Evolutionary conservation across 768 basidiomycete species (phyloP).

Genomic region (Mycena rebaudengoi): DNA sequence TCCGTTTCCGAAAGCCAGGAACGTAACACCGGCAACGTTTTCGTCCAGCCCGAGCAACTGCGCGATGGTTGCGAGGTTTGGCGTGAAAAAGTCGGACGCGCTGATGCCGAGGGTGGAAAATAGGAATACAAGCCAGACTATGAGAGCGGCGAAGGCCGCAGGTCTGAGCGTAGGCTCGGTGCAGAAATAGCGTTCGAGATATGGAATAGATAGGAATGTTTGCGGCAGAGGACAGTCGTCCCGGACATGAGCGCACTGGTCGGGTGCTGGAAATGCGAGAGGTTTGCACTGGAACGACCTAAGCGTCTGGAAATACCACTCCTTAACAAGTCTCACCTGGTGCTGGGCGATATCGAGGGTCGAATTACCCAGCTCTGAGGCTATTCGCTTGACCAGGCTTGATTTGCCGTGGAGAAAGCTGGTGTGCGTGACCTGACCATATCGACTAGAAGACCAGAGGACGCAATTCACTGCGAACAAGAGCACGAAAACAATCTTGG

Average conservation of each 20-base stretch:
- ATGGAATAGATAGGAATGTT: slow-evolving; percentile 76
- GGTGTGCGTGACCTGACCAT: slow-evolving; percentile 44
- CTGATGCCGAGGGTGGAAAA: slow-evolving; percentile 96
- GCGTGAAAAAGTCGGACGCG: slow-evolving; percentile 97
- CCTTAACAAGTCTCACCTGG: slow-evolving; percentile 34
- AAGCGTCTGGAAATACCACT: neutral
- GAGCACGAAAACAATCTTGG: slow-evolving; percentile 60
- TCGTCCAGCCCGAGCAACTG: slow-evolving; percentile 88
- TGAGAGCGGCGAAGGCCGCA: slow-evolving; percentile 64
- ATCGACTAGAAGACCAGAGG: slow-evolving; percentile 72
- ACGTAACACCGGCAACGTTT: slow-evolving; percentile 94
- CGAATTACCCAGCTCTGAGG: slow-evolving; percentile 42
- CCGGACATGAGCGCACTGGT: slow-evolving; percentile 74
- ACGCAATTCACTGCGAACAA: slow-evolving; percentile 64
- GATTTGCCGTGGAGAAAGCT: slow-evolving; percentile 36
- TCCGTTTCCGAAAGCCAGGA: slow-evolving; percentile 97
- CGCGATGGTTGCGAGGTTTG: slow-evolving; percentile 92
- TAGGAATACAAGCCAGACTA: slow-evolving; percentile 88
- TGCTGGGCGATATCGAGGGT: slow-evolving; percentile 28
- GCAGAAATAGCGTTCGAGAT: slow-evolving; percentile 79
- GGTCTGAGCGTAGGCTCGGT: slow-evolving; percentile 63
- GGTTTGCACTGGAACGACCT: slow-evolving; percentile 67
- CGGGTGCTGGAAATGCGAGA: slow-evolving; percentile 54
- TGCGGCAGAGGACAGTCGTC: slow-evolving; percentile 62
- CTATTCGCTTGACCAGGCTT: slow-evolving; percentile 54